Evolutionary conservation across 2,329 filamentous ascomycete species (phyloP).

Genomic region (Massarina eburnea): DNA sequence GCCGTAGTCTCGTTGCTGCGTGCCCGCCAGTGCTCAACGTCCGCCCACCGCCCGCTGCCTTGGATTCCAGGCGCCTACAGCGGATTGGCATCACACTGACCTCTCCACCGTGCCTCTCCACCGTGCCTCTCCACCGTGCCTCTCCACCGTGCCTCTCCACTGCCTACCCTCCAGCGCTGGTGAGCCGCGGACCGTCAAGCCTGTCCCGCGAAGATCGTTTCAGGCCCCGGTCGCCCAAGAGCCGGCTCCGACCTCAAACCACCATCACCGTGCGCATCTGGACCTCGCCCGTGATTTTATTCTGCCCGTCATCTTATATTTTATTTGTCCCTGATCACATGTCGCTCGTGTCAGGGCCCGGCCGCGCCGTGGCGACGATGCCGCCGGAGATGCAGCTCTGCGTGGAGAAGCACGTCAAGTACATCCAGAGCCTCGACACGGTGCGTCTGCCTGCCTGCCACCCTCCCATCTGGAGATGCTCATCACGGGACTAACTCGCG

Average conservation of each 20-base stretch:
- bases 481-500: too few relatives aligned
- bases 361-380: conserved; percentile 50
- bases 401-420: conserved; percentile 76
- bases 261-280: background rate
- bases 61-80: too few relatives aligned
- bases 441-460: conserved; percentile 51
- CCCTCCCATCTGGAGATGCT: conserved; percentile 14
- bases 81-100: too few relatives aligned
- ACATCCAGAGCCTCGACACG: conserved; percentile 89
- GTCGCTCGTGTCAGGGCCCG: conserved; percentile 63
- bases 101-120: too few relatives aligned
- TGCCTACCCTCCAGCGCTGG: too few relatives aligned
- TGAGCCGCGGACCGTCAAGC: conserved; percentile 12
- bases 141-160: too few relatives aligned
- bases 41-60: too few relatives aligned
- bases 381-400: conserved; percentile 55
- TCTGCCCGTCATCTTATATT: conserved; percentile 2
- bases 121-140: too few relatives aligned
- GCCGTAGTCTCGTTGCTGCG: too few relatives aligned
- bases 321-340: conserved; percentile 43
- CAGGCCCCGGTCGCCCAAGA: conserved; percentile 14
- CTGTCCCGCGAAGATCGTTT: conserved; percentile 14
- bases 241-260: conserved; percentile 4
- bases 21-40: too few relatives aligned
- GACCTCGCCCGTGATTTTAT: background rate